Percentiles rank a stretch among this genome's conserved stretches.
Evolutionary conservation across 2,329 filamentous ascomycete genomes (phyloP).

Genomic region (Apiospora hydei): DNA sequence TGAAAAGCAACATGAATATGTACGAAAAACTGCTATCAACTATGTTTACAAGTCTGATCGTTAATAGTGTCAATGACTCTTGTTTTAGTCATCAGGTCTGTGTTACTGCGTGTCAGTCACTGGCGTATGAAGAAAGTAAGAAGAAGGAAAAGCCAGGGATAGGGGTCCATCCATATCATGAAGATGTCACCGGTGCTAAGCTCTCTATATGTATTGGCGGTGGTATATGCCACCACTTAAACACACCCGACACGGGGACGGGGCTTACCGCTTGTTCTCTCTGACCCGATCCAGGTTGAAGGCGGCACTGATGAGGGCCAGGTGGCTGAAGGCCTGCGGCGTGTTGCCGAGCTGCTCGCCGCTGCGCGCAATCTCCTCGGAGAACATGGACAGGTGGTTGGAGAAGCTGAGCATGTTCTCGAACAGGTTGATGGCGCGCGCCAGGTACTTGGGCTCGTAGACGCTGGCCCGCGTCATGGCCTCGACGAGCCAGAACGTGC

Average conservation of each 20-base stretch:
- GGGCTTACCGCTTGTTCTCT: constrained; percentile 34
- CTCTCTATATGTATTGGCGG: background rate
- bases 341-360: constrained; percentile 83
- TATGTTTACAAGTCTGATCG: background rate
- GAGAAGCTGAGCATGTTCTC: constrained; percentile 81
- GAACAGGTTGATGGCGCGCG: constrained; percentile 71
- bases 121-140: background rate
- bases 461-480: constrained; percentile 73
- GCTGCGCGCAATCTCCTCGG: constrained; percentile 76
- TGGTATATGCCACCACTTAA: background rate
- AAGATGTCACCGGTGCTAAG: background rate
- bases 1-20: too few relatives aligned
- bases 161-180: background rate
- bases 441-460: constrained; percentile 70
- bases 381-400: constrained; percentile 81
- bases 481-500: constrained; percentile 84
- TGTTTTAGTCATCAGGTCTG: background rate
- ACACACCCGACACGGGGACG: background rate
- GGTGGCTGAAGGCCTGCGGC: constrained; percentile 79
- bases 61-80: background rate
- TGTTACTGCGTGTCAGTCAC: background rate
- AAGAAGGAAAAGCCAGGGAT: background rate
- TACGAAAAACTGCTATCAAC: too few relatives aligned
- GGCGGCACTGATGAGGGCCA: constrained; percentile 78
- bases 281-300: constrained; percentile 73